Conservation (phyloP, 2,329 filamentous ascomycete genomes). For the Colletotrichum liaoningense region DNA sequence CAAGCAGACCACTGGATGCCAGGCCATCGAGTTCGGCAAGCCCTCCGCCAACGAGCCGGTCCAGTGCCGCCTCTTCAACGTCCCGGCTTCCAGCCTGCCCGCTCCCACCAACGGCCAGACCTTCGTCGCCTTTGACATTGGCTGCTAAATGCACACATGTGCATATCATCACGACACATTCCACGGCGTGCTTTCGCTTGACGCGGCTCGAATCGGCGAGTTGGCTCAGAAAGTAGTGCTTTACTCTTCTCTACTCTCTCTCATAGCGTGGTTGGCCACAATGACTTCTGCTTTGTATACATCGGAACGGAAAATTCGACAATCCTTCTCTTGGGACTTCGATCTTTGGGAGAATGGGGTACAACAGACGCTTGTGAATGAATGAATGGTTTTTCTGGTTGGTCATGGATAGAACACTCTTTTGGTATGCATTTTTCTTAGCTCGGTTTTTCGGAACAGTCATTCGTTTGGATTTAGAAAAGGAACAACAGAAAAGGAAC, state of each 20-base stretch:
- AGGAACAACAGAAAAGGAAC: not conserved
- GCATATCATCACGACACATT: not conserved
- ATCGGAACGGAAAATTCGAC: not conserved
- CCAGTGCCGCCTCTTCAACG: conserved; percentile 30
- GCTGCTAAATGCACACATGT: conserved; percentile 9
- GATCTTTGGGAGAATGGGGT: not conserved
- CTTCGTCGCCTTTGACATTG: conserved; percentile 23
- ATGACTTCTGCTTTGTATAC: not conserved
- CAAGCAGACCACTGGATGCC: conserved; percentile 37
- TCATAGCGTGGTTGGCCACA: not conserved
- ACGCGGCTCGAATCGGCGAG: not conserved
- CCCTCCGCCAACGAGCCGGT: conserved; percentile 2
- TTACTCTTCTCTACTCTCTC: not conserved
- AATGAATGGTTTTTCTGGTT: conserved; percentile 13
- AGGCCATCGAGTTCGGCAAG: conserved; percentile 44
- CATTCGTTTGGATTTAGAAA: conserved; percentile 1
- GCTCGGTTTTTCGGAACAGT: not conserved
- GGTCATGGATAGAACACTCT: not conserved
- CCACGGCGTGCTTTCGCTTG: not conserved
- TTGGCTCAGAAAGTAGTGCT: no score
- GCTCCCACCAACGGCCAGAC: conserved; percentile 26
- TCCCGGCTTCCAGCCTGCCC: conserved; percentile 26
- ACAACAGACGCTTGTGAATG: conserved; percentile 3
- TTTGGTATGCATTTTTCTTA: not conserved
- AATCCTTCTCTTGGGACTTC: not conserved